Base-by-base conservation (phyloP, 495 filamentous ascomycete species). In the Hypomontagnella monticulosa region DNA sequence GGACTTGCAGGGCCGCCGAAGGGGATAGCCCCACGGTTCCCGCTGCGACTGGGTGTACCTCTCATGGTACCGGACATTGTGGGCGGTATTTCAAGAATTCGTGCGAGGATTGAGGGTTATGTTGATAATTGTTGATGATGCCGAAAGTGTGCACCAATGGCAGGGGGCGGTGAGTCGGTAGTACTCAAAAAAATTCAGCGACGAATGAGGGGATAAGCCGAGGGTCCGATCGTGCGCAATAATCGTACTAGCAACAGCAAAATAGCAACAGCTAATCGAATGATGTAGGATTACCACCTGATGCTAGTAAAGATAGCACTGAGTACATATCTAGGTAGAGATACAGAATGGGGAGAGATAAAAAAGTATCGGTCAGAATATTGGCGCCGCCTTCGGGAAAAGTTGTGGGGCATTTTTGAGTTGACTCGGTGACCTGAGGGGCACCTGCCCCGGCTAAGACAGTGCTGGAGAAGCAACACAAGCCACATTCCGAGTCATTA, bases 1-100 rank as follows among this genome's bases (percentile, higher is more conserved):
- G 91, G 85, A 76, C 84, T 90, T 73, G 84, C 86, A 63, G 81
- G 80, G 10, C 59, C 59, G 73, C 90, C 57, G 72, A 92, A 93
- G 63, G 90, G 89, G 61, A 88, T 79, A 67, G 84, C 84, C 57
- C 86, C 87, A 76, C 92, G 84, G 56, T 84, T 78, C 65, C 88
- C 84, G 53, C 76, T 77, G 42, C 85, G 83, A 58, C 66, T 79
- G 48, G 89, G 88, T n/a, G 87, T 89, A 37, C 85, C 86, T 76
- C 89, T 79, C 71, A 82, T 66, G 27, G 81, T 83, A 34, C 76
- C 75, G 11, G 71, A 73, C 71, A 73, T 69, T 3, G 42, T 56
- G 49, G 42, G 11, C 43, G 41, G 32, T 37, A 36, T 23, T 50
- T 52, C 18, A 40, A 20, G 10, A 15, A 32, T 10, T 54, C 8